These are phyloP conservation scores for Hapsidospora chrysogenum DNA, from an alignment of 495 filamentous ascomycete genomes.

Conservation along the genomic window DNA sequence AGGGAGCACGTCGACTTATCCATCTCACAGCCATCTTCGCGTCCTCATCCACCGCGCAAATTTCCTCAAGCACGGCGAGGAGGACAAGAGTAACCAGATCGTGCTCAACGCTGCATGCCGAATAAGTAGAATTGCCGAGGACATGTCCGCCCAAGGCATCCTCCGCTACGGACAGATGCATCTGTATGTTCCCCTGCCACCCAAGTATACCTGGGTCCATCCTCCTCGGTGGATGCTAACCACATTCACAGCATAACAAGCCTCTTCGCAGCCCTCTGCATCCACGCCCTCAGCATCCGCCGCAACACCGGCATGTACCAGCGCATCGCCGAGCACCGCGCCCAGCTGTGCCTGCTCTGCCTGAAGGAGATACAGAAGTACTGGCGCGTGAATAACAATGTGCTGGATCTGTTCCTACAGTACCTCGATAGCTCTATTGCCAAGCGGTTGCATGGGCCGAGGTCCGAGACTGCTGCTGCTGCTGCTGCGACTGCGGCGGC, in stretches of 20 bases:
- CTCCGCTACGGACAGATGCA: constrained; percentile 29
- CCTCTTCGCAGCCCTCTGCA: constrained; percentile 28
- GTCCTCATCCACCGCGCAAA: constrained; percentile 24
- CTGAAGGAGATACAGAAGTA: constrained; percentile 30
- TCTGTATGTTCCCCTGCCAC: constrained; percentile 12
- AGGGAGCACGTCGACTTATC: not conserved
- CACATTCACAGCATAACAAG: constrained; percentile 22
- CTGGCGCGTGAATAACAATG: constrained; percentile 32
- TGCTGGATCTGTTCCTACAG: constrained; percentile 27
- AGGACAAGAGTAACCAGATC: constrained; percentile 13
- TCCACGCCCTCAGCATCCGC: constrained; percentile 27
- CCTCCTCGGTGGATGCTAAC: not conserved
- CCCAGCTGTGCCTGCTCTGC: constrained; percentile 26
- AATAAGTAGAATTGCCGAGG: constrained; percentile 27
- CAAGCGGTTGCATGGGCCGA: constrained; percentile 13
- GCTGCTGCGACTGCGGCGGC: not conserved
- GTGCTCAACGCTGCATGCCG: constrained; percentile 26
- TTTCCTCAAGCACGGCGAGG: constrained; percentile 15
- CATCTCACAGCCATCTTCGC: constrained; percentile 8
- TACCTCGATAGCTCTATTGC: constrained; percentile 28
- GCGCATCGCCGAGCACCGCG: constrained; percentile 29
- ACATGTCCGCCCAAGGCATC: constrained; percentile 27
- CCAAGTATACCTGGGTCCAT: not conserved
- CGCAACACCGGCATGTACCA: constrained; percentile 19
- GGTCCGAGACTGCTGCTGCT: not conserved